Evolutionary conservation across 2,329 filamentous ascomycete species (phyloP).

Genomic region (Lithohypha guttulata): DNA sequence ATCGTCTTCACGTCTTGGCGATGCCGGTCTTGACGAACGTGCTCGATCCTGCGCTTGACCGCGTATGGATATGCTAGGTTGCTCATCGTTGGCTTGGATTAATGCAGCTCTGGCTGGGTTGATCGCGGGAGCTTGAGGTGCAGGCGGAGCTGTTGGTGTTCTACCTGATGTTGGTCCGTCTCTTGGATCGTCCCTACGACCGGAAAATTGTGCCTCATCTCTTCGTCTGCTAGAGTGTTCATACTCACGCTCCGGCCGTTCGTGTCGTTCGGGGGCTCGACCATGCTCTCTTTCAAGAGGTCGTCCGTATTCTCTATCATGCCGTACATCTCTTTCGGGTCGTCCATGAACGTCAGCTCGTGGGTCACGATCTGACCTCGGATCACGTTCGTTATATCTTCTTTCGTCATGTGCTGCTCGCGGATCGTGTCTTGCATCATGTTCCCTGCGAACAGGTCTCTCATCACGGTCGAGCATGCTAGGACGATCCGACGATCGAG

Average conservation of each 20-base stretch:
- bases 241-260: constrained; percentile 5
- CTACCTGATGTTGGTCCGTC: constrained; percentile 13
- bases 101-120: constrained; percentile 24
- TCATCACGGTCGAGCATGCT: constrained; percentile 17
- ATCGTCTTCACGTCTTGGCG: constrained; percentile 21
- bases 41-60: constrained; percentile 14
- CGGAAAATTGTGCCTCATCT: constrained; percentile 2
- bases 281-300: constrained; percentile 2
- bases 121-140: constrained; percentile 10
- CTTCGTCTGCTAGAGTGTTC: constrained; percentile 4
- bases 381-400: constrained; percentile 13
- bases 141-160: constrained; percentile 18
- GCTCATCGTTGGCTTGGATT: constrained; percentile 21
- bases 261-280: constrained; percentile 1
- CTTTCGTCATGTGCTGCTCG: constrained; percentile 9
- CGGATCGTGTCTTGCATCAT: constrained; percentile 12
- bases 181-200: constrained; percentile 1
- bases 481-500: constrained; percentile 28
- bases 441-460: constrained; percentile 16
- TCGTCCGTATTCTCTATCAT: constrained; percentile 10
- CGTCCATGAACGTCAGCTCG: constrained; percentile 16
- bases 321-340: constrained; percentile 15
- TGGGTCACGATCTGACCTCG: constrained; percentile 6
- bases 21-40: constrained; percentile 17
- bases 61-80: constrained; percentile 10